These are phyloP conservation scores for Paraphaeosphaeria minitans DNA, from an alignment of 2,329 filamentous ascomycete genomes.

Conservation along the genomic window DNA sequence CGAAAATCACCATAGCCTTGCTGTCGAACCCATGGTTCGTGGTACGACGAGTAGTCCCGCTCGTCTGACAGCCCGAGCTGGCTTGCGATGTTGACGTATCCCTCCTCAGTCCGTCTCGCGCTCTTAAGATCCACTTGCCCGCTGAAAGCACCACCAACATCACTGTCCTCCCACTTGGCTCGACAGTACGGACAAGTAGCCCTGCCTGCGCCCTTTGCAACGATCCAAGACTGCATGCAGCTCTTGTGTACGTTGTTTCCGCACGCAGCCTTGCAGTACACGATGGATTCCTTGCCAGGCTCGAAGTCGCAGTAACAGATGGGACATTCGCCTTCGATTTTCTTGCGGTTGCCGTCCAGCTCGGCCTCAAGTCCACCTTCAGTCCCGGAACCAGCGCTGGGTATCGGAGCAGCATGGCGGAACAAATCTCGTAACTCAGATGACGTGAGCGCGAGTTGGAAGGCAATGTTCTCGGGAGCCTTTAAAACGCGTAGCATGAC, in stretches of 20 bases:
- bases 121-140: constrained; percentile 53
- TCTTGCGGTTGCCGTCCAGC: constrained; percentile 60
- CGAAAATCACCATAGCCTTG: constrained; percentile 8
- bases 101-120: constrained; percentile 53
- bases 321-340: constrained; percentile 66
- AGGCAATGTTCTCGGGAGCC: constrained; percentile 60
- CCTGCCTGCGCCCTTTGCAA: constrained; percentile 27
- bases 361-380: constrained; percentile 37
- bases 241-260: constrained; percentile 66
- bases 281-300: constrained; percentile 42
- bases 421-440: constrained; percentile 64
- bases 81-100: constrained; percentile 66
- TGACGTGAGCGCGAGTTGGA: constrained; percentile 65
- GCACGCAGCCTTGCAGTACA: constrained; percentile 65
- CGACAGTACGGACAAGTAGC: constrained; percentile 68
- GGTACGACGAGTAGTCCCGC: constrained; percentile 47
- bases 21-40: constrained; percentile 30
- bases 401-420: constrained; percentile 56
- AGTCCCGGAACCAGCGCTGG: constrained; percentile 44
- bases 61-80: constrained; percentile 62
- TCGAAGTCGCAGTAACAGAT: constrained; percentile 56
- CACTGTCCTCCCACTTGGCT: constrained; percentile 58
- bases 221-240: constrained; percentile 62
- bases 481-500: constrained; percentile 64
- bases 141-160: constrained; percentile 40